These are phyloP conservation scores for Euphorbia schlechtendalii DNA, from an alignment of 441 rosid species.

Conservation along the genomic window DNA sequence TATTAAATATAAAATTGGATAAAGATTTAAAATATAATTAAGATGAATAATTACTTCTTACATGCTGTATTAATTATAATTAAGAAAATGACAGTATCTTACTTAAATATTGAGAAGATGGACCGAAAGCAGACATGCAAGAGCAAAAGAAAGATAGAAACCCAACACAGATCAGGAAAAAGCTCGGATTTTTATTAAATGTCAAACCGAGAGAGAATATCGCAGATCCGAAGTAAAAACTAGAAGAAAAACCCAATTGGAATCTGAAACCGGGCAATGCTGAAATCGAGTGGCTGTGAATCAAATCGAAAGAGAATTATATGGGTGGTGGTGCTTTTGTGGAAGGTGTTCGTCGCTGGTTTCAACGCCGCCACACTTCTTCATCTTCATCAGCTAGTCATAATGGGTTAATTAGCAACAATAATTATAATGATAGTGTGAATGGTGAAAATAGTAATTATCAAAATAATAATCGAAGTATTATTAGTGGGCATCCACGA, in stretches of 20 bases:
- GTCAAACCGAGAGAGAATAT: slow-evolving; percentile 9
- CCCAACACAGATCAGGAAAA: neutral
- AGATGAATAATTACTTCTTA: neutral
- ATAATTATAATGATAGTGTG: neutral
- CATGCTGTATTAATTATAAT: neutral
- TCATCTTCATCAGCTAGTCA: slow-evolving; percentile 18
- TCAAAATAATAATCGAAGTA: neutral
- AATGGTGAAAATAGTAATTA: slow-evolving; percentile 4
- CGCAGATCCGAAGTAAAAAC: neutral
- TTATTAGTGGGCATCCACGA: slow-evolving; percentile 17
- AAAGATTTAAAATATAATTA: no score
- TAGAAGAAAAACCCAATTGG: neutral
- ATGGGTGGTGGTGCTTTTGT: slow-evolving; percentile 77
- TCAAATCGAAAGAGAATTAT: slow-evolving; percentile 14
- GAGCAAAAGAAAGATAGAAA: neutral
- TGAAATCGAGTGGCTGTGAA: slow-evolving; percentile 30
- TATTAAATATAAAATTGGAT: no score
- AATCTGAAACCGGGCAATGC: slow-evolving; percentile 25
- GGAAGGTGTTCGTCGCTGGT: slow-evolving; percentile 95
- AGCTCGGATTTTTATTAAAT: neutral
- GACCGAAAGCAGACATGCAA: neutral
- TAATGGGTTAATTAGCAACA: neutral
- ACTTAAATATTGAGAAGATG: neutral
- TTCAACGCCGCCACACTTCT: slow-evolving; percentile 51
- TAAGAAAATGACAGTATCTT: neutral